Base-by-base conservation (phyloP, 2,329 filamentous ascomycete species). In the Pleoardoris graminearum region DNA sequence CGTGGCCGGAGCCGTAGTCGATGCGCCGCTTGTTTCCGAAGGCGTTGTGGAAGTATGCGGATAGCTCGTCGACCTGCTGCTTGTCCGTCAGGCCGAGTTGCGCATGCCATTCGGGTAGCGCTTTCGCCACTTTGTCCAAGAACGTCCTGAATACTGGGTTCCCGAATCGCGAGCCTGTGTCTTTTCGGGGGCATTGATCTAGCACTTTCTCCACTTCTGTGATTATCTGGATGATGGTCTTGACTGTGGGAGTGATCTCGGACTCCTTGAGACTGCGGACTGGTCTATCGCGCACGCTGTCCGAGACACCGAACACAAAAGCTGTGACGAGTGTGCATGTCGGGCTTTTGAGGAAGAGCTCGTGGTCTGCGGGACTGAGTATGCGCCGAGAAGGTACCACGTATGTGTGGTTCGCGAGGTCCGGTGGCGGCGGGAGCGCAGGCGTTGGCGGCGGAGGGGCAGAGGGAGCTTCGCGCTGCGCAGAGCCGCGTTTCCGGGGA, bases 1-100 rank as follows among this genome's bases (percentile, higher is more conserved):
- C 94, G 73, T 99, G 94, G 2, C 94, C 94, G 0, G 91, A 97
- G 45, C 94, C 94, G 72, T 99, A 99, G 77, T 99, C 94, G 66
- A 99, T 94, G 21, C 69, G 60, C 7, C 84, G 83, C 38, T 87
- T 83, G 69, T 96, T 96, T 39, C 94, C 94, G 60, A 97, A 92
- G 0, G 89, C 87, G 67, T 96, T 84, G 58, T 83, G 77, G 29
- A 99, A 81, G 74, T 99, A 99, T 25, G 86, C 85, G 0, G 87
- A 87, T 4, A 89, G 78, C 70, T 99, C 94, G 3, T 81, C 75
- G 42, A 87, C 79, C 12, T 88, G 87, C 1, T 73, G 73, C 7
- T 73, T 54, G 14, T 79, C 71, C 2, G 72, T 66, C 7, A 90
- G 55, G 4, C 82, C 83, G 1, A 92, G 79, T 38, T 74, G 70